Percentiles rank a stretch among this genome's conserved stretches.
Evolutionary conservation across 1,139 yeast genomes (phyloP).

Genomic region (Saccharomycopsis hybrid): DNA sequence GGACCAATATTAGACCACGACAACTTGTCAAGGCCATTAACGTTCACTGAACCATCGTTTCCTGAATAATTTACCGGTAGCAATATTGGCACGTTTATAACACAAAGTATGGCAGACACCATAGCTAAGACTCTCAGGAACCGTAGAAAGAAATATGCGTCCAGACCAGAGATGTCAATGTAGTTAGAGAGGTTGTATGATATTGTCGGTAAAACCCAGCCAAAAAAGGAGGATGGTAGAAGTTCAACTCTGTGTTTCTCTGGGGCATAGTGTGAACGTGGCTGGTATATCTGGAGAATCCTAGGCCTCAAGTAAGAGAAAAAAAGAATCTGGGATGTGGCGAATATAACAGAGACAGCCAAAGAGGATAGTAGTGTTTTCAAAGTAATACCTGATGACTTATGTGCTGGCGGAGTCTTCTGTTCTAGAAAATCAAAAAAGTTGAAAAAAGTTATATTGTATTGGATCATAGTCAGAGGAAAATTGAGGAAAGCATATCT

Average conservation of each 20-base stretch:
- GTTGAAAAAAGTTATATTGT: constrained; percentile 9
- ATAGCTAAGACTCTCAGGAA: constrained; percentile 42
- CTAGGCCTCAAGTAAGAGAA: constrained; percentile 47
- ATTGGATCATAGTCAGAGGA: constrained; percentile 22
- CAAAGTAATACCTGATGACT: constrained; percentile 38
- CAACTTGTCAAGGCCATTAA: constrained; percentile 47
- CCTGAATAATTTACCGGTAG: constrained; percentile 53
- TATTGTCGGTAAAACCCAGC: constrained; percentile 44
- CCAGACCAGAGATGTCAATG: constrained; percentile 45
- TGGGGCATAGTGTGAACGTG: constrained; percentile 42
- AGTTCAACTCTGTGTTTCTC: constrained; percentile 16
- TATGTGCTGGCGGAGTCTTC: constrained; percentile 27
- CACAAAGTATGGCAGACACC: constrained; percentile 44
- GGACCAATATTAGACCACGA: constrained; percentile 58
- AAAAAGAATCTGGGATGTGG: constrained; percentile 44
- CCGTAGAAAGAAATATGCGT: constrained; percentile 56
- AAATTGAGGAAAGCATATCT: neutral
- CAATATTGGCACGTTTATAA: constrained; percentile 45
- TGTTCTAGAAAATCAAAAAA: constrained; percentile 1
- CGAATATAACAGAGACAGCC: constrained; percentile 44
- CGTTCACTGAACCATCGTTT: constrained; percentile 22
- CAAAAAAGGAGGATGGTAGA: constrained; percentile 31
- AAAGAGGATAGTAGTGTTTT: constrained; percentile 42
- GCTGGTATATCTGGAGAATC: constrained; percentile 49
- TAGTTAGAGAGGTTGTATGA: constrained; percentile 38